phyloP scores from a whole-genome alignment of 306 rosid genomes.

The Rosa chinensis region DNA sequence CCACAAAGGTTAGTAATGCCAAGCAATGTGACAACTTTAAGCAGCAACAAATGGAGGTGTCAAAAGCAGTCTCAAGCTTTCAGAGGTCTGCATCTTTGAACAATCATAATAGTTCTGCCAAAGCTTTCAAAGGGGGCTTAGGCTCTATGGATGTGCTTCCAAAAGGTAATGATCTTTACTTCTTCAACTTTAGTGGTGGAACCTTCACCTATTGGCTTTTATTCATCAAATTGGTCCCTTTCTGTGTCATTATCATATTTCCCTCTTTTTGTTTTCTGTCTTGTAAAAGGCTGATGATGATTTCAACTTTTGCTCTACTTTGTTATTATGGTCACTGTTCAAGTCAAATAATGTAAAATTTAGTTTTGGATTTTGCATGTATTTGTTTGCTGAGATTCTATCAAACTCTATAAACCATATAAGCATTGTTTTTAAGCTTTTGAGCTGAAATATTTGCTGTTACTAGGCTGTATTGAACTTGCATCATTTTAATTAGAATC shows the following conservation, averaged over 20 bases:
- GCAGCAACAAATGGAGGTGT: slow-evolving; percentile 60
- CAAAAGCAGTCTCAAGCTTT: slow-evolving; percentile 52
- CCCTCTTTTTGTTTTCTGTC: slow-evolving; percentile 12
- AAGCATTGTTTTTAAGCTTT: background rate
- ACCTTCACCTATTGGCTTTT: slow-evolving; percentile 15
- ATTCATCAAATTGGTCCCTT: slow-evolving; percentile 4
- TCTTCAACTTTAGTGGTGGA: slow-evolving; percentile 33
- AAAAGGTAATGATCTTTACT: slow-evolving; percentile 58
- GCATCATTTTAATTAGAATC: background rate
- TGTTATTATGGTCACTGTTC: slow-evolving; percentile 17
- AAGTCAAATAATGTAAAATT: background rate
- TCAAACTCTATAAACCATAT: background rate
- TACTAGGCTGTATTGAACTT: background rate
- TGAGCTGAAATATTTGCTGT: background rate
- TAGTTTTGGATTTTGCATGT: slow-evolving; percentile 10
- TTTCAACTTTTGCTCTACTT: slow-evolving; percentile 16
- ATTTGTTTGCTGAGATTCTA: background rate
- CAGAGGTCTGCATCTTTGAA: slow-evolving; percentile 50
- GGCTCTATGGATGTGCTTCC: slow-evolving; percentile 59
- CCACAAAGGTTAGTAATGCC: slow-evolving; percentile 31
- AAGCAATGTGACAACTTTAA: slow-evolving; percentile 49
- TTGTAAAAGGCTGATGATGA: slow-evolving; percentile 21
- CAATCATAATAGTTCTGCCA: slow-evolving; percentile 43
- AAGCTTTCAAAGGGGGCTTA: slow-evolving; percentile 48
- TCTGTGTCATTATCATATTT: slow-evolving; percentile 24